Percentiles rank a stretch among this genome's conserved stretches.
These are phyloP conservation scores for Mrakiaceae sp. DNA, from an alignment of 1,284 basidiomycete genomes.

Conservation along the genomic window DNA sequence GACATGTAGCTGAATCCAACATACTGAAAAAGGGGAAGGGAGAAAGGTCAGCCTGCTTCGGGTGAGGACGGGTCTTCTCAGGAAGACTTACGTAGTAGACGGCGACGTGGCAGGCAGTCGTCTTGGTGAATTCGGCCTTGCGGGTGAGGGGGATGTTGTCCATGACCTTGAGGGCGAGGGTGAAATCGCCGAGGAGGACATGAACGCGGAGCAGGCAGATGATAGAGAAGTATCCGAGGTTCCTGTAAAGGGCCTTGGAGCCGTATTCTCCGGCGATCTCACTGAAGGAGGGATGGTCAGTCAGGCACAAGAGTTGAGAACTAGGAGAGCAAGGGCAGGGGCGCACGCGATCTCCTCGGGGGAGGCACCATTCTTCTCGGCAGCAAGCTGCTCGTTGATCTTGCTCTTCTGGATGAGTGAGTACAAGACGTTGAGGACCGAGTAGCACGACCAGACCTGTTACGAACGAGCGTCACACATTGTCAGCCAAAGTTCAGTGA, in stretches of 20 bases:
- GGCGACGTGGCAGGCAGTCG: slow-evolving; percentile 88
- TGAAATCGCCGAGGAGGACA: slow-evolving; percentile 91
- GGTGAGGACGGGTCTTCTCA: too few species aligned
- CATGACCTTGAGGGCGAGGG: slow-evolving; percentile 83
- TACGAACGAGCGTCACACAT: not conserved
- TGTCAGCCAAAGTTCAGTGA: not conserved
- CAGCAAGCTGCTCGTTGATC: slow-evolving; percentile 85
- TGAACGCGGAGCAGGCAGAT: slow-evolving; percentile 92
- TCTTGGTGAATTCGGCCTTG: slow-evolving; percentile 78
- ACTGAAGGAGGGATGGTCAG: slow-evolving; percentile 34
- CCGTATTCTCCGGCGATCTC: slow-evolving; percentile 89
- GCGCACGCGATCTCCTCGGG: slow-evolving; percentile 71
- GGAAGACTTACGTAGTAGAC: slow-evolving; percentile 53
- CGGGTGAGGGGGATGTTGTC: slow-evolving; percentile 83
- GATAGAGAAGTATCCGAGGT: slow-evolving; percentile 95
- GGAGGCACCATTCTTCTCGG: slow-evolving; percentile 65
- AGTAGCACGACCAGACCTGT: slow-evolving; percentile 92
- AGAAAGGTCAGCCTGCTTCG: too few species aligned
- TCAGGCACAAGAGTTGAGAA: not conserved
- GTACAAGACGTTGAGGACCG: slow-evolving; percentile 93
- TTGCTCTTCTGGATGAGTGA: slow-evolving; percentile 94
- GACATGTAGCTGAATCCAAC: slow-evolving; percentile 95
- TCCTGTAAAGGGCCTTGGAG: slow-evolving; percentile 75
- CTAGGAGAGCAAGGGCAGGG: not conserved
- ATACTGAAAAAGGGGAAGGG: slow-evolving; percentile 36